phyloP scores from a whole-genome alignment of 345 rosid genomes.

The Noccaea bulbosa region DNA sequence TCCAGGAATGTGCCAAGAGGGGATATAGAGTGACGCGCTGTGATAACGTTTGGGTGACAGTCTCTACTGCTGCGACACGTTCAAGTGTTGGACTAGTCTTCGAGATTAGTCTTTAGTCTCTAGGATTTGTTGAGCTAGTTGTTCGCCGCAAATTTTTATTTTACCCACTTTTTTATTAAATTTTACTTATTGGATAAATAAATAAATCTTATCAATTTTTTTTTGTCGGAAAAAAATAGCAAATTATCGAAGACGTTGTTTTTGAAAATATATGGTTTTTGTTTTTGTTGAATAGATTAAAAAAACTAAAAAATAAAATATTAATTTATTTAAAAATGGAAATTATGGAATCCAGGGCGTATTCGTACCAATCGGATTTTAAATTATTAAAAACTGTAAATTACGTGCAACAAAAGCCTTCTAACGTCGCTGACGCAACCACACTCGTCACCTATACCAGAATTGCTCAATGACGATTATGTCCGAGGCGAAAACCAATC shows the following conservation, averaged over 20 bases:
- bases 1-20: slow-evolving; percentile 30
- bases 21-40: slow-evolving; percentile 16
- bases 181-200: background rate
- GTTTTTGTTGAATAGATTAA: too few relatives aligned
- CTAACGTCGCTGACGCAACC: slow-evolving; percentile 36
- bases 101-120: slow-evolving; percentile 16
- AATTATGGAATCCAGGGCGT: too few relatives aligned
- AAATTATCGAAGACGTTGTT: too few relatives aligned
- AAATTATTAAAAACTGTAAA: slow-evolving; percentile 5
- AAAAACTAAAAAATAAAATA: background rate
- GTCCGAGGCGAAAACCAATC: slow-evolving; percentile 9
- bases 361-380: slow-evolving; percentile 1
- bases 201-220: too few relatives aligned
- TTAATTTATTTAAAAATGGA: background rate
- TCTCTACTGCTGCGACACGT: slow-evolving; percentile 12
- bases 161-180: background rate
- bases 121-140: slow-evolving; percentile 29
- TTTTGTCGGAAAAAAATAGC: too few relatives aligned
- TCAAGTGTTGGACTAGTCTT: slow-evolving; percentile 5
- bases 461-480: slow-evolving; percentile 19
- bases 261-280: too few relatives aligned
- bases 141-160: background rate
- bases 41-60: slow-evolving; percentile 20
- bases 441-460: slow-evolving; percentile 28
- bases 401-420: slow-evolving; percentile 41